These are phyloP conservation scores for Rhizopus delemar DNA, from an alignment of 371 early-diverging fungal species.

Conservation along the genomic window DNA sequence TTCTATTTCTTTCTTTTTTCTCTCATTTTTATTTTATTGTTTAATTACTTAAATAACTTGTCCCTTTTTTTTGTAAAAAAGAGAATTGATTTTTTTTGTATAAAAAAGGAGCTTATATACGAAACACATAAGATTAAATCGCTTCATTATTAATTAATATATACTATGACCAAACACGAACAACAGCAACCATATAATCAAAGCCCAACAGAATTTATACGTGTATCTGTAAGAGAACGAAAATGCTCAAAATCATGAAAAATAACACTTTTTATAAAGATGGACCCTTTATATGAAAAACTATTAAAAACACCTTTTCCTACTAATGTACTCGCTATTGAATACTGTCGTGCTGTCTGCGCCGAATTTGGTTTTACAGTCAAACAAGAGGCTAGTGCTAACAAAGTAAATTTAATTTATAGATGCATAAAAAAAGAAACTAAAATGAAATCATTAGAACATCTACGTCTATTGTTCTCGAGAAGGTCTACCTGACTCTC, in stretches of 20 bases:
- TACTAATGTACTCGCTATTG: constrained; percentile 39
- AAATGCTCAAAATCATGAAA: neutral
- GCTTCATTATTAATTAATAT: neutral
- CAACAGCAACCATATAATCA: constrained; percentile 9
- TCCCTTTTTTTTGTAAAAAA: constrained; percentile 3
- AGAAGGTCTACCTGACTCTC: constrained; percentile 63
- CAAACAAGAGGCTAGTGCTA: constrained; percentile 51
- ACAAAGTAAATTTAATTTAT: constrained; percentile 29
- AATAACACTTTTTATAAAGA: constrained; percentile 24
- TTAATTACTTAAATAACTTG: constrained; percentile 2
- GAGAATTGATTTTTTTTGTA: constrained; percentile 4
- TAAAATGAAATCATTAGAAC: constrained; percentile 38
- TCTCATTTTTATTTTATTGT: constrained; percentile 7
- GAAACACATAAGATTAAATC: too few species aligned
- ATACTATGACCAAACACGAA: constrained; percentile 21
- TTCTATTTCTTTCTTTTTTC: constrained; percentile 6
- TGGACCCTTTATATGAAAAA: constrained; percentile 44
- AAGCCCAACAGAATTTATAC: constrained; percentile 15
- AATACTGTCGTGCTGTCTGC: constrained; percentile 40
- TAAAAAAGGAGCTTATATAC: neutral
- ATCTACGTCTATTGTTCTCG: constrained; percentile 66
- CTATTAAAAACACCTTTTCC: constrained; percentile 35
- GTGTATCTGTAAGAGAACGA: constrained; percentile 27
- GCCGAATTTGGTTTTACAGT: constrained; percentile 48
- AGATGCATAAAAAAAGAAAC: neutral